Evolutionary conservation across 1,139 yeast species (phyloP), one percentile per base, ranked within the genome.

Genomic region (Yamadazyma membranifaciens): DNA sequence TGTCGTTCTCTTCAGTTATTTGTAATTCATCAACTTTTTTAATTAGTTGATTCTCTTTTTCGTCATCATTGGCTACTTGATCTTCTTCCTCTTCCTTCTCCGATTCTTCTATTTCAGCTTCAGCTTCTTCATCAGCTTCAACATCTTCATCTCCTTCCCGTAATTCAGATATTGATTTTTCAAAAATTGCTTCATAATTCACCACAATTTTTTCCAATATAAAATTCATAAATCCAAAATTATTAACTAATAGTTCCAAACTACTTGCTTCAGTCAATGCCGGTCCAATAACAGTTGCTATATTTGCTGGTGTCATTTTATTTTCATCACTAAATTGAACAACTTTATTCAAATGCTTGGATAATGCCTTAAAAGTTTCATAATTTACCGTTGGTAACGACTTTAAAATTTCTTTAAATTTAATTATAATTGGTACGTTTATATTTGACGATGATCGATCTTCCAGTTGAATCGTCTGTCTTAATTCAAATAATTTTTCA

Each of bases 301-400:
- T 65, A 55, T 87, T 87, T 7, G 86, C 82, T 3, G 89, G 76
- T 45, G 83, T 85, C 95, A 87, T 87, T 54, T 81, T 78, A 63
- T 87, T 87, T 33, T 63, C 62, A n/a, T 72, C 80, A 39, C 82
- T 79, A 54, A 75, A 76, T 44, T 66, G 67, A 36, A 81, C 77
- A 7, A 87, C 81, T 43, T 65, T 73, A 43, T 75, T 73, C 65
- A 91, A 73, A 64, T 92, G 98, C 36, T 70, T 67, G 36, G 85
- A 69, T 41, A 92, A 69, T 36, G 84, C 65, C 54, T 79, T 79
- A 55, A 92, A 68, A 11, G 94, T 73, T 39, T 78, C 76, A 56
- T 77, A 87, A 57, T 89, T 87, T 48, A 74, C 70, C 2, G 61
- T 49, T 2, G 97, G 97, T 39, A 87, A 65, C 40, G 60, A 59